Base-by-base conservation (phyloP, 1,284 basidiomycete species). In the Microbotryomycetes sp. region DNA sequence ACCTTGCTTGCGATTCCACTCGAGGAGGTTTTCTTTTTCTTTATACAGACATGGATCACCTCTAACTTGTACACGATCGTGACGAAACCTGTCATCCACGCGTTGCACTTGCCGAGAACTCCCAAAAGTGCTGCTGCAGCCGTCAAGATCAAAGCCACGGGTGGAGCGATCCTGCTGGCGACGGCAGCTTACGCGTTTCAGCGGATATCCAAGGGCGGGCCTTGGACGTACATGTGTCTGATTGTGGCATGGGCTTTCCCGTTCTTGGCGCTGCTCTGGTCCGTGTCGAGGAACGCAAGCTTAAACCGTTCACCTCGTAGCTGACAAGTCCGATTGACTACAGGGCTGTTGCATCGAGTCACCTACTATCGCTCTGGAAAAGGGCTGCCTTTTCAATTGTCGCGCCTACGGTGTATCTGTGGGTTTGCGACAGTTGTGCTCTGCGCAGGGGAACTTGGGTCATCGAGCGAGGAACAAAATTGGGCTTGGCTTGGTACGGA, bases 21-120 rank as follows among this genome's bases (percentile, higher is more conserved):
- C 53, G 73, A 74, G 51, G 73, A 74, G 59, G 53, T 72, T 52
- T 72, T 74, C 62, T 74, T 74, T 68, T 74, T 74, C 55, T 63
- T 72, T 60, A 69, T 74, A 19, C 74, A 74, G 48, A 73, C 74
- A 23, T 73, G 71, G 55, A 69, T 73, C 62, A 74, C 73, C 14
- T 55, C 73, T 2, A 46, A 60, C 51, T 46, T 73, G 36, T 74
- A 73, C 60, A 63, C 71, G 31, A 46, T 74, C 36, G 49, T 70
- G 48, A 62, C 53, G n/a, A 69, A 70, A 14, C 69, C 70, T 6
- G 66, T 70, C 36, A 57, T 73, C 2, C 68, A 72, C 14, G 64
- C 66, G 45, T 49, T 63, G 9, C 61, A 64, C 22, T 63, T 70
- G 7, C 65, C 64, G 28, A 51, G 59, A 3, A 53, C 25, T 3